Evolutionary conservation across 2,329 filamentous ascomycete genomes (phyloP).

Genomic region (Trichocomaceae sp.): DNA sequence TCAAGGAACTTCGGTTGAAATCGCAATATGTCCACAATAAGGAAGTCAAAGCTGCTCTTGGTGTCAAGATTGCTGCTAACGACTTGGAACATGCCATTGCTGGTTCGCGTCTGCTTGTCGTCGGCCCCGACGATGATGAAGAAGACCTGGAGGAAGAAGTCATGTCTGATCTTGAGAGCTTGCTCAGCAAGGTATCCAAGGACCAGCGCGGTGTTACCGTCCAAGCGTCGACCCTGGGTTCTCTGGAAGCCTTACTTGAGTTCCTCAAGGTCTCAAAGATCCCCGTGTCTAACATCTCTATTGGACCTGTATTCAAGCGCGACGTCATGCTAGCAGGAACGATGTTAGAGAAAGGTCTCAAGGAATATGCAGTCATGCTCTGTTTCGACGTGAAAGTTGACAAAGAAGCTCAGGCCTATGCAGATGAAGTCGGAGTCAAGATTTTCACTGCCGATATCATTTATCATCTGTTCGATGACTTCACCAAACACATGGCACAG

Average conservation of each 20-base stretch:
- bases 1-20: constrained; percentile 92
- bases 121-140: constrained; percentile 91
- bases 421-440: constrained; percentile 90
- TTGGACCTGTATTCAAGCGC: constrained; percentile 95
- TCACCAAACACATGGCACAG: constrained; percentile 88
- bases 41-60: constrained; percentile 94
- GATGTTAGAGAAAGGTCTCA: constrained; percentile 84
- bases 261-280: constrained; percentile 96
- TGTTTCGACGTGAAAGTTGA: constrained; percentile 99
- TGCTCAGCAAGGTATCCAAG: constrained; percentile 87
- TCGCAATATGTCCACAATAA: constrained; percentile 98
- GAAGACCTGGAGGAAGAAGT: constrained; percentile 96
- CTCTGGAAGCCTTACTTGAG: constrained; percentile 89
- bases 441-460: constrained; percentile 99
- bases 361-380: constrained; percentile 97
- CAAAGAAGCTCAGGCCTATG: constrained; percentile 86
- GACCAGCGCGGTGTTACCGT: constrained; percentile 92
- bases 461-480: constrained; percentile 95
- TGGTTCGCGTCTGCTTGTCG: constrained; percentile 87
- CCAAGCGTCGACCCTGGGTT: constrained; percentile 94
- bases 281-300: constrained; percentile 92
- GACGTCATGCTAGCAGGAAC: constrained; percentile 90
- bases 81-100: constrained; percentile 94
- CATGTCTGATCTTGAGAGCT: constrained; percentile 83
- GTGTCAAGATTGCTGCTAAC: constrained; percentile 97